Conservation (phyloP, 1,139 yeast species). For the Schwanniomyces etchellsii region DNA sequence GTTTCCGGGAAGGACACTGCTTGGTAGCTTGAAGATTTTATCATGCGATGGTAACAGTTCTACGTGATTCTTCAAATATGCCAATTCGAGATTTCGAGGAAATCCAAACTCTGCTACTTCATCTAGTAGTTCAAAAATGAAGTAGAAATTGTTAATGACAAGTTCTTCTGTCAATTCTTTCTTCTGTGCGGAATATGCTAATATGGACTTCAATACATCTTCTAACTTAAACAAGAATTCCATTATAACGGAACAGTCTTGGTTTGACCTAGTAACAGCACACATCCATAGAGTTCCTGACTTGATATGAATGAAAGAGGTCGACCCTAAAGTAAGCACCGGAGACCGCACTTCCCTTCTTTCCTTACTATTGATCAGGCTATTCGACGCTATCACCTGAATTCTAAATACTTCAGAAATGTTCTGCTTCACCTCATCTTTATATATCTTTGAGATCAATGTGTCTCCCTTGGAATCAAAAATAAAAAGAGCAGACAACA, state of each 20-base stretch:
- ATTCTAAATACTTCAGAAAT: slow-evolving; percentile 88
- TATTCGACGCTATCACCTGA: slow-evolving; percentile 64
- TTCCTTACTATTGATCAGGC: slow-evolving; percentile 8
- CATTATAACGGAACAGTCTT: slow-evolving; percentile 73
- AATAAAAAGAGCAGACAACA: slow-evolving; percentile 78
- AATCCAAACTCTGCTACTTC: slow-evolving; percentile 79
- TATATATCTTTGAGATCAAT: slow-evolving; percentile 68
- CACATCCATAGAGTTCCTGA: slow-evolving; percentile 73
- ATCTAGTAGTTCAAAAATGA: slow-evolving; percentile 72
- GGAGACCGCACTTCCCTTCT: slow-evolving; percentile 58
- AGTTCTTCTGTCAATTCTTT: slow-evolving; percentile 22
- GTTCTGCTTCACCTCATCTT: slow-evolving; percentile 59
- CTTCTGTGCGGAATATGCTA: slow-evolving; percentile 8
- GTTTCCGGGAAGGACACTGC: slow-evolving; percentile 4
- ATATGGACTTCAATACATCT: slow-evolving; percentile 27
- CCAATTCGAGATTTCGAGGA: slow-evolving; percentile 64
- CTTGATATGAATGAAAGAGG: slow-evolving; percentile 79
- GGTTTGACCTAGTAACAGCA: slow-evolving; percentile 83
- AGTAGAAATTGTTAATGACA: slow-evolving; percentile 49
- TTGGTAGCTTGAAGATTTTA: slow-evolving; percentile 17
- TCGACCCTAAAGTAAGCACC: slow-evolving; percentile 83
- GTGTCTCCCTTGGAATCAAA: slow-evolving; percentile 81
- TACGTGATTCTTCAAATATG: slow-evolving; percentile 24
- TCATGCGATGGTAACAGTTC: slow-evolving; percentile 17
- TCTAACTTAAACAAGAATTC: slow-evolving; percentile 71